Conservation (phyloP, 2,329 filamentous ascomycete species). For the Penicillium frequentans region DNA sequence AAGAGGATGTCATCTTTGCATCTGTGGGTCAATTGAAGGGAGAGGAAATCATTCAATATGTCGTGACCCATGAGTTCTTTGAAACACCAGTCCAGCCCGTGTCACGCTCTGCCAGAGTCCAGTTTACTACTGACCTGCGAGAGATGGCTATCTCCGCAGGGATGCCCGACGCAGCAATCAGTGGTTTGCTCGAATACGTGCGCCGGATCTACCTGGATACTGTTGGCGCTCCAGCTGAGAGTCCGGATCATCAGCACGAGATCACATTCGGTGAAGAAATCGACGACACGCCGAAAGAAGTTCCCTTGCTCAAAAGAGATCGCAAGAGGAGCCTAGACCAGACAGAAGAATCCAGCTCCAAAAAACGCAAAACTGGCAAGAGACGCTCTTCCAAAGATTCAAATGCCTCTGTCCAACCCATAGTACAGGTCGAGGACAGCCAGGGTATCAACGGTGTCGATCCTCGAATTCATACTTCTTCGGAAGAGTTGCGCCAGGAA, state of each 20-base stretch:
- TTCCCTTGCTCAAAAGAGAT: background rate
- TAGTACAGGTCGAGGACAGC: background rate
- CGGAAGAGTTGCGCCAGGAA: background rate
- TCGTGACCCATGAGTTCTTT: constrained; percentile 22
- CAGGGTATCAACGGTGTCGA: background rate
- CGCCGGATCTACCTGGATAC: constrained; percentile 23
- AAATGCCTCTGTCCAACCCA: background rate
- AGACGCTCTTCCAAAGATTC: background rate
- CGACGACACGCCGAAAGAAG: constrained; percentile 6
- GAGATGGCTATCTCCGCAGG: constrained; percentile 14
- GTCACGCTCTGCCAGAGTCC: constrained; percentile 12
- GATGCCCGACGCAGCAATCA: constrained; percentile 11
- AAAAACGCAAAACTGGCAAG: constrained; percentile 5
- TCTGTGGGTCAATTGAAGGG: constrained; percentile 7
- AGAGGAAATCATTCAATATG: constrained; percentile 14
- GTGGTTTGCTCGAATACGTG: constrained; percentile 21
- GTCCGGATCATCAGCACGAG: background rate
- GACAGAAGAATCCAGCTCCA: background rate
- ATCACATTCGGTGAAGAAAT: constrained; percentile 26
- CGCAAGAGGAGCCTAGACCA: constrained; percentile 4
- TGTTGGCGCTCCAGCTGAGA: background rate
- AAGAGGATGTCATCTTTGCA: constrained; percentile 17
- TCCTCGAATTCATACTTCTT: background rate
- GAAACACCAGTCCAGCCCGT: constrained; percentile 14
- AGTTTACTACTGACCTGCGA: constrained; percentile 21